Evolutionary conservation across 768 basidiomycete genomes (phyloP).

Genomic region (Bullera alba): DNA sequence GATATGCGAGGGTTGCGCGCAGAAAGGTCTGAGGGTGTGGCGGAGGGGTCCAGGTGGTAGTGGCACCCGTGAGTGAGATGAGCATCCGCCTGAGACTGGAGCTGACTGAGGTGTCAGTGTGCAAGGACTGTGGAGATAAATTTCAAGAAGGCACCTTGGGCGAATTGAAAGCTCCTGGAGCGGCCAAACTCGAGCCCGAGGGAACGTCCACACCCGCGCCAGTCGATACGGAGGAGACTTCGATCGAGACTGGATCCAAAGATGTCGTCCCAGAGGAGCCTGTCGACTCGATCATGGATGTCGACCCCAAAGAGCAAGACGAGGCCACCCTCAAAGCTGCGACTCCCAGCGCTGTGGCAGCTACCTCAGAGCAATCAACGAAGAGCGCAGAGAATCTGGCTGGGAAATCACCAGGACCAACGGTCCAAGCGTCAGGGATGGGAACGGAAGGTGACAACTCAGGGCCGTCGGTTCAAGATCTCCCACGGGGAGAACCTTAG

Average conservation of each 20-base stretch:
- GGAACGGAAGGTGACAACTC: too few relatives aligned
- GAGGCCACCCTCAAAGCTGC: too few relatives aligned
- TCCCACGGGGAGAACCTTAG: too few relatives aligned
- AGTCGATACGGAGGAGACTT: background rate
- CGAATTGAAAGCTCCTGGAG: constrained; percentile 28
- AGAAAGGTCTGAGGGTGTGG: constrained; percentile 26
- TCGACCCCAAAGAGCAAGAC: background rate
- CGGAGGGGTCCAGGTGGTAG: constrained; percentile 29
- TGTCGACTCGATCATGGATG: background rate
- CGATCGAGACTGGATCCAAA: background rate
- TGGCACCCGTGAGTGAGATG: constrained; percentile 28
- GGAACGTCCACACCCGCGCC: background rate
- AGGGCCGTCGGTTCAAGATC: too few relatives aligned
- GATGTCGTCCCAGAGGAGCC: background rate
- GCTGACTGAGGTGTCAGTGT: constrained; percentile 14
- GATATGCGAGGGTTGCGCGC: constrained; percentile 34
- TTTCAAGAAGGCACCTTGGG: constrained; percentile 20
- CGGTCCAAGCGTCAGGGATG: too few relatives aligned
- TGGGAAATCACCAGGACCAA: too few relatives aligned
- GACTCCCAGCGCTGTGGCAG: too few relatives aligned
- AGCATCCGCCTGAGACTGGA: background rate
- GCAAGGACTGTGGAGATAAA: constrained; percentile 32
- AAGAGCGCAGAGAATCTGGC: too few relatives aligned
- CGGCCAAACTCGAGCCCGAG: background rate
- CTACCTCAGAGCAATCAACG: too few relatives aligned